Conservation (phyloP, 2,329 filamentous ascomycete species). For the Trichoderma cornu-damae region DNA sequence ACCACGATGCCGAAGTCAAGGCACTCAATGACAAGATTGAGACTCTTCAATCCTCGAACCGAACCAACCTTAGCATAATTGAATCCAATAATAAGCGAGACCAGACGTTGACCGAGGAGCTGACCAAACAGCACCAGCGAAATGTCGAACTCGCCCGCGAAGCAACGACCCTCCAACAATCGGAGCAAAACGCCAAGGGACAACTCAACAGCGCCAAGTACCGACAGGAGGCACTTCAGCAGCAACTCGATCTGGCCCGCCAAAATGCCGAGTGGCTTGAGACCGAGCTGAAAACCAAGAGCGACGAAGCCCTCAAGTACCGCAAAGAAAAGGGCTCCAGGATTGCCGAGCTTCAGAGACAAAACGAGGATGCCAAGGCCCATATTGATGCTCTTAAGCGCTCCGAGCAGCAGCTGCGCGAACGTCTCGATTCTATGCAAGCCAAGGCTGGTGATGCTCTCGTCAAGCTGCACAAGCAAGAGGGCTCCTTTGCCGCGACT, state of each 20-base stretch:
- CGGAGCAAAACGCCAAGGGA: slow-evolving; percentile 74
- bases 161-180: slow-evolving; percentile 74
- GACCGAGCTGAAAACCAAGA: slow-evolving; percentile 84
- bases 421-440: slow-evolving; percentile 76
- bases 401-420: slow-evolving; percentile 73
- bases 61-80: slow-evolving; percentile 81
- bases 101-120: slow-evolving; percentile 77
- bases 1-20: slow-evolving; percentile 57
- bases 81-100: slow-evolving; percentile 86
- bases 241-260: slow-evolving; percentile 83
- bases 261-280: slow-evolving; percentile 93
- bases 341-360: slow-evolving; percentile 80
- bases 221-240: slow-evolving; percentile 81
- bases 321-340: slow-evolving; percentile 91
- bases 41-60: slow-evolving; percentile 84
- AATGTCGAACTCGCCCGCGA: slow-evolving; percentile 79
- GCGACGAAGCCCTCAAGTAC: slow-evolving; percentile 78
- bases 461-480: slow-evolving; percentile 74
- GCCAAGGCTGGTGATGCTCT: slow-evolving; percentile 83
- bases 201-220: slow-evolving; percentile 78
- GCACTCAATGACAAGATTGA: slow-evolving; percentile 76
- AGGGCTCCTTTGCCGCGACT: slow-evolving; percentile 74
- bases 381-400: slow-evolving; percentile 72
- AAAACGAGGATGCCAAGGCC: slow-evolving; percentile 77
- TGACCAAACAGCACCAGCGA: slow-evolving; percentile 84